These are phyloP conservation scores for Cardamine resedifolia DNA, from an alignment of 345 rosid species.

Conservation along the genomic window DNA sequence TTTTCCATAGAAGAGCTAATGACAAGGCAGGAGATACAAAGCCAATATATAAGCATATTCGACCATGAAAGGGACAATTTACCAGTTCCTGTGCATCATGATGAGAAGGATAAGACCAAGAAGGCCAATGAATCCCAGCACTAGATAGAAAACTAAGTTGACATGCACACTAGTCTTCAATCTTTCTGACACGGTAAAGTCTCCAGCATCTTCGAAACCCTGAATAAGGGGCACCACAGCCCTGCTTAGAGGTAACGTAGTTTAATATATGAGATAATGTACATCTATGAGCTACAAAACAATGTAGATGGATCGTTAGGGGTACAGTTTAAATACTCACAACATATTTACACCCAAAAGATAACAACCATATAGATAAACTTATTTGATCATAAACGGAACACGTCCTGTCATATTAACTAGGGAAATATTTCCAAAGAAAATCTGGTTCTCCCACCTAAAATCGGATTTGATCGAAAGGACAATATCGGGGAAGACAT, in stretches of 20 bases:
- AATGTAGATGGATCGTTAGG: neutral
- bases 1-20: neutral
- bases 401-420: neutral
- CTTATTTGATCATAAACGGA: neutral
- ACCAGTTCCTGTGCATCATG: constrained; percentile 65
- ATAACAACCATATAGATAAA: neutral
- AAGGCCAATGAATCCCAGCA: constrained; percentile 85
- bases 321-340: neutral
- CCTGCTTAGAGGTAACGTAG: constrained; percentile 79
- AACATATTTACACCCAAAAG: neutral
- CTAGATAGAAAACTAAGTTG: constrained; percentile 86
- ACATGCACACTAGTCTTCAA: constrained; percentile 88
- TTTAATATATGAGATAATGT: constrained; percentile 46
- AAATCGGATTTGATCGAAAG: neutral
- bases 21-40: neutral
- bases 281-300: constrained; percentile 37
- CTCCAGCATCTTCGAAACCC: constrained; percentile 99
- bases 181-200: constrained; percentile 83
- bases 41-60: neutral
- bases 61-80: constrained; percentile 6
- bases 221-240: constrained; percentile 98
- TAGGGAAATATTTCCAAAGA: neutral
- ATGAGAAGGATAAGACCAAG: constrained; percentile 91
- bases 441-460: constrained; percentile 15
- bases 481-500: neutral